Base-by-base conservation (phyloP, 306 rosid species). In the Elaeagnus macrophylla region DNA sequence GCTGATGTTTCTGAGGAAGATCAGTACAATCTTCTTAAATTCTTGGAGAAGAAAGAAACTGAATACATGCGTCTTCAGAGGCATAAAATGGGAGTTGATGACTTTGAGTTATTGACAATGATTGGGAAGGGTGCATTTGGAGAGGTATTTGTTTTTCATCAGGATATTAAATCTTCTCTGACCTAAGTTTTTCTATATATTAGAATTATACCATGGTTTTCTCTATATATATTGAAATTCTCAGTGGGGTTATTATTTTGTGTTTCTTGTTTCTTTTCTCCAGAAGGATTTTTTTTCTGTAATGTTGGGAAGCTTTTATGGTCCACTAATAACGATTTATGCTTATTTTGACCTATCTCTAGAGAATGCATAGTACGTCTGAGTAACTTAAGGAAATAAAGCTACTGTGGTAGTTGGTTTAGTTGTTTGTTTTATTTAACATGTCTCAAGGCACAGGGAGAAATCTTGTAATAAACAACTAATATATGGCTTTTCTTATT, bases 81-180 rank as follows among this genome's bases (percentile, higher is more conserved):
- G 82, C 95, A 85, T 75, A 93, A 93, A 73, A 93, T 93, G 96
- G 96, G 95, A 7, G 93, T 77, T 51, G 94, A 82, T 67, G 95
- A 93, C 77, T 93, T 93, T 64, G 96, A 84, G 75, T 66, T 87
- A 75, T 64, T 93, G 76, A 84, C 99, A 60, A 93, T 93, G 91
- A 93, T 93, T 10, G 99, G 99, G 38, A 93, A 79, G 75, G 99
- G 99, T 41, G 99, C 99, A 70, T 93, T 93, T 71, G 99, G 99
- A 43, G 99, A 93, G 99, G 99, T 91, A 82, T 65, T 65, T 53
- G n/a, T 37, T 42, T 19, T 51, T 45, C 35, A 49, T 1, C 5
- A 42, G 36, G 42, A 41, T 35, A 41, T 53, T 42, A 15, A 39
- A 6, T n/a, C 15, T 9, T 36, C 55, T 10, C 16, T 12, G n/a